Evolutionary conservation across 108 stramenopile genomes (phyloP).

Genomic region (Hondaea fermentalgiana): DNA sequence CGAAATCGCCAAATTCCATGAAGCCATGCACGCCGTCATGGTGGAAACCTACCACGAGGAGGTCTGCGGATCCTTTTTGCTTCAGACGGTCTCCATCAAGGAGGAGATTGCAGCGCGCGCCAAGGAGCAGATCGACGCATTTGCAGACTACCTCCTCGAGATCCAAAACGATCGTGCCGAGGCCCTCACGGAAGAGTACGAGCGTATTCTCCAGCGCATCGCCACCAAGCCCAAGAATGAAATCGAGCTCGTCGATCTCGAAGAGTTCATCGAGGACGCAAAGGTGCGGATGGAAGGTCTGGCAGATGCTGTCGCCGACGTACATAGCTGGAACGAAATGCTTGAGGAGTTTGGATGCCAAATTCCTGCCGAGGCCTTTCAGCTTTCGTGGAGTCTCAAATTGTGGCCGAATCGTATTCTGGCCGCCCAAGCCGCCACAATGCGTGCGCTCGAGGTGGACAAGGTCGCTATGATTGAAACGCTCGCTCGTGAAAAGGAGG

Average conservation of each 20-base stretch:
- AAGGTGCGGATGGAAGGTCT: slow-evolving; percentile 34
- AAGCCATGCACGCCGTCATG: neutral
- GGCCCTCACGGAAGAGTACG: slow-evolving; percentile 34
- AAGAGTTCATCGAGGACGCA: slow-evolving; percentile 47
- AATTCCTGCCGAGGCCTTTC: slow-evolving; percentile 35
- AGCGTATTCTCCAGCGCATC: slow-evolving; percentile 41
- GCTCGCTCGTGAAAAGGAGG: slow-evolving; percentile 46
- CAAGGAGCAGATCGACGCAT: slow-evolving; percentile 37
- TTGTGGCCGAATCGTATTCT: slow-evolving; percentile 45
- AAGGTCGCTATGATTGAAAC: slow-evolving; percentile 55
- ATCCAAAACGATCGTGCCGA: slow-evolving; percentile 31
- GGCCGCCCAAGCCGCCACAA: slow-evolving; percentile 30
- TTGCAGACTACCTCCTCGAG: slow-evolving; percentile 35
- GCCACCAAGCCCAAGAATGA: slow-evolving; percentile 49
- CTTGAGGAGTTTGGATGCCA: slow-evolving; percentile 30
- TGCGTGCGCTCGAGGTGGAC: slow-evolving; percentile 46
- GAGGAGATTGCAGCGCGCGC: slow-evolving; percentile 31
- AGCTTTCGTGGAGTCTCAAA: slow-evolving; percentile 44
- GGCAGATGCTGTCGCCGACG: neutral
- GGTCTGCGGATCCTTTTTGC: slow-evolving; percentile 22
- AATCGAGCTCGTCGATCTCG: slow-evolving; percentile 43
- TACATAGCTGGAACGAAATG: slow-evolving; percentile 24
- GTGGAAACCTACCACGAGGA: slow-evolving; percentile 14
- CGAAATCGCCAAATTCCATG: slow-evolving; percentile 27
- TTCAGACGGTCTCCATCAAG: slow-evolving; percentile 34